A percentile compares a stretch with the other conserved stretches of the same genome.
Conservation (phyloP, 1,284 basidiomycete species). For the Cerioporus squamosus region DNA sequence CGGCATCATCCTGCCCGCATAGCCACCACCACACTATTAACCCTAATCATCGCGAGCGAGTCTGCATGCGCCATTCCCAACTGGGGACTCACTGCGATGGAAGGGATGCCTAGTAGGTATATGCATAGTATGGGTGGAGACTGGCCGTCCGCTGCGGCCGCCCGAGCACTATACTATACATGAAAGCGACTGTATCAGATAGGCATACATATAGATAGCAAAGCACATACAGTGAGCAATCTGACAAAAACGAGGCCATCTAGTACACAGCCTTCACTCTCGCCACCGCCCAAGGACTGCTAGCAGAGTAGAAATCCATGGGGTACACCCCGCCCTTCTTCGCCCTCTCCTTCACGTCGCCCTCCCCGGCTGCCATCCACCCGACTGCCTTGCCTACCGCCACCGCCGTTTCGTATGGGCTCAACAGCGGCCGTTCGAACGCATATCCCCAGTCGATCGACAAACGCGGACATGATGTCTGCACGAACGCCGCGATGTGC, state of each 20-base stretch:
- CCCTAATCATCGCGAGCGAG: no score
- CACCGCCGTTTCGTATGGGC: conserved; percentile 93
- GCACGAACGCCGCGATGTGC: conserved; percentile 87
- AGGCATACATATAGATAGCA: no score
- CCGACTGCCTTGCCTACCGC: conserved; percentile 75
- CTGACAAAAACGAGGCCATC: background rate
- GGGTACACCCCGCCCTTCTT: conserved; percentile 66
- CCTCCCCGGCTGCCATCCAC: conserved; percentile 58
- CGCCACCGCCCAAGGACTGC: conserved; percentile 73
- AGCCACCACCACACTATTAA: no score
- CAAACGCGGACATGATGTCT: conserved; percentile 94
- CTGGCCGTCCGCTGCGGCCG: no score
- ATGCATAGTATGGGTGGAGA: no score
- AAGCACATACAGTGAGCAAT: no score
- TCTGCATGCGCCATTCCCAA: no score
- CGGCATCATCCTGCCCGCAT: no score
- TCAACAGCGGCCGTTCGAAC: conserved; percentile 88
- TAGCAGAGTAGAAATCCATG: conserved; percentile 95
- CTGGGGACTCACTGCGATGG: no score
- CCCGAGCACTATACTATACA: no score
- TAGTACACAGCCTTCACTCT: conserved; percentile 47
- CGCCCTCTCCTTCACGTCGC: conserved; percentile 32
- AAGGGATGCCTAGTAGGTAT: no score
- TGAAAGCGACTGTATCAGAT: no score
- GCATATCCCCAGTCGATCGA: conserved; percentile 99